A percentile compares a stretch with the other conserved stretches of the same genome.
These are phyloP conservation scores for Linnemannia schmuckeri DNA, from an alignment of 192 early-diverging fungal genomes.

Conservation along the genomic window DNA sequence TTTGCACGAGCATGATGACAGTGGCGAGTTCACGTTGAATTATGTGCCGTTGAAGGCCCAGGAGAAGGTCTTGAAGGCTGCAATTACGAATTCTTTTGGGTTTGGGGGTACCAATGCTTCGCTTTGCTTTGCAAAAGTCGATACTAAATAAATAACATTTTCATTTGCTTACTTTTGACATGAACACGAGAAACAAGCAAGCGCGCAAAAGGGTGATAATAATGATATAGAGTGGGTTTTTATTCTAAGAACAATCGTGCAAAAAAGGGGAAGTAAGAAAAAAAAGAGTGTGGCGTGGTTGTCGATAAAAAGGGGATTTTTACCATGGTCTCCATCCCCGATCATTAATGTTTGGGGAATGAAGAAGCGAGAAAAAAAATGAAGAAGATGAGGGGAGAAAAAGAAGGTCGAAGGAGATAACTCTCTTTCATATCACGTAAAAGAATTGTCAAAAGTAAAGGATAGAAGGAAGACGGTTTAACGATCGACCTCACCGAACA, in stretches of 20 bases:
- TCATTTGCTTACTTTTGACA: background rate
- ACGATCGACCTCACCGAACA: conserved; percentile 95
- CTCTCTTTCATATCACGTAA: background rate
- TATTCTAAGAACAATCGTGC: conserved; percentile 39
- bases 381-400: background rate
- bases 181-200: background rate
- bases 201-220: background rate
- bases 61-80: conserved; percentile 70
- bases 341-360: conserved; percentile 6
- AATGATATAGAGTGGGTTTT: conserved; percentile 8
- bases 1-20: conserved; percentile 68
- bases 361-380: background rate
- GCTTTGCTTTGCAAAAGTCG: conserved; percentile 72
- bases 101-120: conserved; percentile 89
- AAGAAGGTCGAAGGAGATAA: background rate
- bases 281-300: background rate
- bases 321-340: background rate
- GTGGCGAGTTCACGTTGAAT: conserved; percentile 83
- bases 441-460: background rate
- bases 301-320: background rate
- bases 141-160: conserved; percentile 24
- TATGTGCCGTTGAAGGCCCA: conserved; percentile 84
- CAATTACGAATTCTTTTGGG: conserved; percentile 92
- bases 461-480: conserved; percentile 53
- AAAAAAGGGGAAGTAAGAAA: conserved; percentile 8